Percentiles rank a stretch among this genome's conserved stretches.
Evolutionary conservation across 2,329 filamentous ascomycete species (phyloP).

Genomic region (Biscogniauxia sp.): DNA sequence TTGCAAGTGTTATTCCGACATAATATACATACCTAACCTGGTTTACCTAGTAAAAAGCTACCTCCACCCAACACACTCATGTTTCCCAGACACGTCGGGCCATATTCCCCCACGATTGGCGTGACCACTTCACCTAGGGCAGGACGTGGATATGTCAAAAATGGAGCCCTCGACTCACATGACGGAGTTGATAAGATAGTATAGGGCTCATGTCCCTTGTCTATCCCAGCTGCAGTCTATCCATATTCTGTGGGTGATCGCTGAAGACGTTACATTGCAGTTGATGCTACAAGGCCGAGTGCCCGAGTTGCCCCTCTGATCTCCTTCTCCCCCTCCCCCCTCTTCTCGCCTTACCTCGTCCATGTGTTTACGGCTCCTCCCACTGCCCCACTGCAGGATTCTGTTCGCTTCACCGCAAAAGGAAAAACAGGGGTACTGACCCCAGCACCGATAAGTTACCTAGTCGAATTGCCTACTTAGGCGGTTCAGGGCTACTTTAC

Average conservation of each 20-base stretch:
- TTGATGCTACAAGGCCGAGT: background rate
- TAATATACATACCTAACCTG: no score
- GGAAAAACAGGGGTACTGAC: background rate
- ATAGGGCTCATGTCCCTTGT: background rate
- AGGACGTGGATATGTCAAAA: background rate
- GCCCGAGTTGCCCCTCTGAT: no score
- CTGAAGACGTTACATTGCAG: background rate
- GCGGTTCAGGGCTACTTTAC: background rate
- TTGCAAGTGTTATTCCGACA: no score
- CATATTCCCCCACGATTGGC: background rate
- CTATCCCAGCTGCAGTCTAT: background rate
- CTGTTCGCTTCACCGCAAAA: background rate
- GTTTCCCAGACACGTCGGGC: no score
- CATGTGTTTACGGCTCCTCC: background rate
- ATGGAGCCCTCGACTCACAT: background rate
- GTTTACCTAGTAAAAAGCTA: no score
- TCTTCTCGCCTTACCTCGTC: no score
- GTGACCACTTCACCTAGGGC: background rate
- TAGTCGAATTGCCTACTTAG: background rate
- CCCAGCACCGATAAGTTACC: background rate
- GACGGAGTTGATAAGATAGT: background rate
- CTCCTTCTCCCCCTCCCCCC: no score
- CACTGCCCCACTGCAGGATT: background rate
- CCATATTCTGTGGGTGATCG: background rate
- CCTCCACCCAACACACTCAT: no score